Percentiles rank a stretch among this genome's conserved stretches.
phyloP scores from a whole-genome alignment of 768 basidiomycete species.

The Cytidiella melzeri region DNA sequence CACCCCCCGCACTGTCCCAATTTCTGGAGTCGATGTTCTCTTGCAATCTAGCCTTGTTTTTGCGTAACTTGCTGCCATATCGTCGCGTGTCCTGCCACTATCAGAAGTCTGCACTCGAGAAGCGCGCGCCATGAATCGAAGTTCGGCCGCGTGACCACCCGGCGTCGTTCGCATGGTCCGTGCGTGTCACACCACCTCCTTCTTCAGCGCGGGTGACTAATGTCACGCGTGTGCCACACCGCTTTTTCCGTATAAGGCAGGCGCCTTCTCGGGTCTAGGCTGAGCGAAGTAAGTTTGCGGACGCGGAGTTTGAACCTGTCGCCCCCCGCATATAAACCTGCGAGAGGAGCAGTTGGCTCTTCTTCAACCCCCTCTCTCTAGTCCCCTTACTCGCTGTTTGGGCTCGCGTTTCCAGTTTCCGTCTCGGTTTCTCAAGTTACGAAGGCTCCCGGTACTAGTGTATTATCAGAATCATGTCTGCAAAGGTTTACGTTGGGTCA shows the following conservation, averaged over 20 bases:
- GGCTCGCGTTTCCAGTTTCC: slow-evolving; percentile 49
- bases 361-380: slow-evolving; percentile 30
- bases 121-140: background rate
- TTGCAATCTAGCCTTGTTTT: background rate
- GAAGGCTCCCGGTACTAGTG: slow-evolving; percentile 44
- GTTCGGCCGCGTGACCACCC: background rate
- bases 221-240: slow-evolving; percentile 7
- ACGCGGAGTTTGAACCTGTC: slow-evolving; percentile 13
- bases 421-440: slow-evolving; percentile 47
- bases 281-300: slow-evolving; percentile 10
- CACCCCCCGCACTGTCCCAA: background rate
- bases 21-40: background rate
- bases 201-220: background rate
- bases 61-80: background rate
- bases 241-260: slow-evolving; percentile 5
- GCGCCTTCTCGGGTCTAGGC: slow-evolving; percentile 7
- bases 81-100: background rate
- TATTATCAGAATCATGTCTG: slow-evolving; percentile 55
- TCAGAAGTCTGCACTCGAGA: background rate
- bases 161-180: slow-evolving; percentile 3
- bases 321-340: slow-evolving; percentile 6
- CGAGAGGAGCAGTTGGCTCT: background rate
- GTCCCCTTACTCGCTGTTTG: slow-evolving; percentile 42
- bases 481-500: slow-evolving; percentile 93
- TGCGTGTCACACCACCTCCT: slow-evolving; percentile 5